A percentile compares a stretch with the other conserved stretches of the same genome.
phyloP scores from a whole-genome alignment of 1,284 basidiomycete genomes.

The Ustilago shanxiensis region DNA sequence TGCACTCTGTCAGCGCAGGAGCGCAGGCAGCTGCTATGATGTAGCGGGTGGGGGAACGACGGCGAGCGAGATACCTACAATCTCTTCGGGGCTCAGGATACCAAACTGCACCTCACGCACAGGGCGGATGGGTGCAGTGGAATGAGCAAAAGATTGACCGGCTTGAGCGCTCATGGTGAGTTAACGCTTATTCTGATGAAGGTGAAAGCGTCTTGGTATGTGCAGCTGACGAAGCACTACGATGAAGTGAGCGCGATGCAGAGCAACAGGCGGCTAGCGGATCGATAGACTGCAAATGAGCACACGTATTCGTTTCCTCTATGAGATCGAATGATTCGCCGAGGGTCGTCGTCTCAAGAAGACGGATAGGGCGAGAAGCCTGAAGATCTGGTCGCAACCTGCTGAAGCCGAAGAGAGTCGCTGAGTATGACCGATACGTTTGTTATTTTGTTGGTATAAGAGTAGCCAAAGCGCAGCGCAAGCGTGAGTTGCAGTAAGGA shows the following conservation, averaged over 20 bases:
- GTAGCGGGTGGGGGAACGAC: constrained; percentile 5
- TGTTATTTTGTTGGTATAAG: constrained; percentile 6
- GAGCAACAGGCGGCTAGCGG: not conserved
- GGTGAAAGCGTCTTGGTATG: not conserved
- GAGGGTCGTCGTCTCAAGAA: not conserved
- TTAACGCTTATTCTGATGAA: constrained; percentile 1
- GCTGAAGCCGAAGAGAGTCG: not conserved
- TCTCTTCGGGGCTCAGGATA: constrained; percentile 99
- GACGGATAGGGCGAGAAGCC: not conserved
- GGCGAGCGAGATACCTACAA: constrained; percentile 71
- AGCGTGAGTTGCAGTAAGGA: too few species aligned
- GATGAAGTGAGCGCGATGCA: not conserved
- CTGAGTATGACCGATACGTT: not conserved
- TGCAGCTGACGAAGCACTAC: not conserved
- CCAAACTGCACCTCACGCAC: constrained; percentile 99
- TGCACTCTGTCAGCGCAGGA: not conserved
- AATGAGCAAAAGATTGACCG: constrained; percentile 76
- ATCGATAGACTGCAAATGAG: not conserved
- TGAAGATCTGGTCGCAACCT: not conserved
- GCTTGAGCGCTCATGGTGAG: constrained; percentile 52
- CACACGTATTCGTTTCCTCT: not conserved
- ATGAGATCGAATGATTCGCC: not conserved
- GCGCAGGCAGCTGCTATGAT: not conserved
- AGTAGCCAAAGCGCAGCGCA: not conserved
- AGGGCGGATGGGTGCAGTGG: constrained; percentile 82